Percentiles rank a stretch among this genome's conserved stretches.
phyloP scores from a whole-genome alignment of 768 basidiomycete species.

The Lyophyllum semitale region DNA sequence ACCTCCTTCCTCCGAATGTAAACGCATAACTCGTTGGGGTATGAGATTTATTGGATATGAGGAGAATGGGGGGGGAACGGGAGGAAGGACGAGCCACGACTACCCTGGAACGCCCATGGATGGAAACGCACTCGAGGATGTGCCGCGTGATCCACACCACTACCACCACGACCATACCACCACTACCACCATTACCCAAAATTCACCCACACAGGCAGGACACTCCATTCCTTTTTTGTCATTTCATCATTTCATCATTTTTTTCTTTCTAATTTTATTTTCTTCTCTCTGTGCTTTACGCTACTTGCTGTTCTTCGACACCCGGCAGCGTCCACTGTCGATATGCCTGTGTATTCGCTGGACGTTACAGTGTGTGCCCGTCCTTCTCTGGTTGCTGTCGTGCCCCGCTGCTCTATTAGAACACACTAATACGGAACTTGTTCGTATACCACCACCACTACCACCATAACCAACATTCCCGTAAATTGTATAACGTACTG shows the following conservation, averaged over 20 bases:
- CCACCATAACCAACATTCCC: not conserved
- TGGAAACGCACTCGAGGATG: not conserved
- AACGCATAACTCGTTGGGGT: not conserved
- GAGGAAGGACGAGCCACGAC: not conserved
- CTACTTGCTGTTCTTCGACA: not conserved
- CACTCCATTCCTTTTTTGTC: not conserved
- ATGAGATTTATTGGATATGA: not conserved
- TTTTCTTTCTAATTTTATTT: conserved; percentile 11
- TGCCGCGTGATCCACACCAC: not conserved
- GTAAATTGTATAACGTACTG: conserved; percentile 2
- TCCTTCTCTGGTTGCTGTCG: not conserved
- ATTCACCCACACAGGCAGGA: not conserved
- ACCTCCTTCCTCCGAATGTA: conserved; percentile 7
- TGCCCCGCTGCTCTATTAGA: conserved; percentile 1
- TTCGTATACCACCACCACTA: not conserved
- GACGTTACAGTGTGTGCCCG: not conserved
- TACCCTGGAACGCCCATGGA: not conserved
- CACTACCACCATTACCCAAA: not conserved
- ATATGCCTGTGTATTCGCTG: not conserved
- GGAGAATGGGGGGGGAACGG: not conserved
- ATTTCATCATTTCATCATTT: no score
- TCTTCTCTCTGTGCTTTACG: not conserved
- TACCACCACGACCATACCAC: no score
- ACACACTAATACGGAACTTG: conserved; percentile 5
- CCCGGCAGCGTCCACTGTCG: no score